phyloP scores from a whole-genome alignment of 108 stramenopile species.

The Aurantiochytrium sp. region DNA sequence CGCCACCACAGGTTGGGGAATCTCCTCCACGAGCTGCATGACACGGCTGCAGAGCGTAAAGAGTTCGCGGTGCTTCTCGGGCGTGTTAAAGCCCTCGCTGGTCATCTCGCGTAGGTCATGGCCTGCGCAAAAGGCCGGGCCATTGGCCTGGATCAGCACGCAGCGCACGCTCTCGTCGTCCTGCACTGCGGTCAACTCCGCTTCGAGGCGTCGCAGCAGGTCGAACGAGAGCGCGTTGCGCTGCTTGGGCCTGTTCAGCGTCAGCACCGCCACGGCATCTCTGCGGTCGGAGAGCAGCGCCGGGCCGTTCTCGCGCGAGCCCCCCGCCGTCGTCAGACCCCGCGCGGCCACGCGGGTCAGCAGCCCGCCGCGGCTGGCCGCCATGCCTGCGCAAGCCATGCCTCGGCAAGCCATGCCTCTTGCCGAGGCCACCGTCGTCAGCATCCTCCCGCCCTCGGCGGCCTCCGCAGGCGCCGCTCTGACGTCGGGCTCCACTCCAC shows the following conservation, averaged over 20 bases:
- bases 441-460: too few relatives aligned
- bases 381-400: too few relatives aligned
- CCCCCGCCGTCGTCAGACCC: not conserved
- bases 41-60: slow-evolving; percentile 53
- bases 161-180: slow-evolving; percentile 32
- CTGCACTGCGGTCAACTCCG: slow-evolving; percentile 19
- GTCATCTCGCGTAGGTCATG: slow-evolving; percentile 61
- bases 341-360: not conserved
- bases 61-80: slow-evolving; percentile 19
- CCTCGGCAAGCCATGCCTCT: too few relatives aligned
- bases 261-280: slow-evolving; percentile 29
- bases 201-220: not conserved
- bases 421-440: too few relatives aligned
- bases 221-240: slow-evolving; percentile 39
- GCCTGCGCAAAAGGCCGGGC: slow-evolving; percentile 57
- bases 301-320: not conserved
- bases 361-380: too few relatives aligned
- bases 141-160: slow-evolving; percentile 41
- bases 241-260: slow-evolving; percentile 43
- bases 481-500: too few relatives aligned
- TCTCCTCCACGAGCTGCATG: slow-evolving; percentile 45
- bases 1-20: slow-evolving; percentile 58
- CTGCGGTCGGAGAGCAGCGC: not conserved
- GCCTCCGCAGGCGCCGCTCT: too few relatives aligned
- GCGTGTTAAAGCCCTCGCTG: slow-evolving; percentile 4